Percentiles rank a stretch among this genome's conserved stretches.
Evolutionary conservation across 106 monocot genomes (phyloP).

Genomic region (Dendrobium huoshanense): DNA sequence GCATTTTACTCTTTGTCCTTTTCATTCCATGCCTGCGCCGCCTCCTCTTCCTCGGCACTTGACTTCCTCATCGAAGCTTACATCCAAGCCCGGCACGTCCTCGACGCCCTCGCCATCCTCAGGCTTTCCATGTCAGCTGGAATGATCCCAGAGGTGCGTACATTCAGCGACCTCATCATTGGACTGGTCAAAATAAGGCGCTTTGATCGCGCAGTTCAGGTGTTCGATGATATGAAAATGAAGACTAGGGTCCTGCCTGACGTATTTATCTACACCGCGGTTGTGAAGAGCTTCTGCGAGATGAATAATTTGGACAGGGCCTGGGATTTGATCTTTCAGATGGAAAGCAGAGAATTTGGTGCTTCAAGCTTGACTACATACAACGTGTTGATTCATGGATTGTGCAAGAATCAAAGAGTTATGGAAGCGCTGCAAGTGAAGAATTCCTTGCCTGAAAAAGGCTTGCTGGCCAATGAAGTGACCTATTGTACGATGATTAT

Average conservation of each 20-base stretch:
- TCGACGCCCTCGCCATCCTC: slow-evolving; percentile 38
- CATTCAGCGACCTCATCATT: slow-evolving; percentile 51
- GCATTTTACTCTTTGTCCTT: slow-evolving; percentile 10
- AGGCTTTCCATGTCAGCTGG: slow-evolving; percentile 6
- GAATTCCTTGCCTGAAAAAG: slow-evolving; percentile 36
- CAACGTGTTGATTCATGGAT: slow-evolving; percentile 77
- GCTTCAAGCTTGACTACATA: slow-evolving; percentile 44
- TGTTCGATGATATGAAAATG: slow-evolving; percentile 38
- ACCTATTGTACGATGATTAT: slow-evolving; percentile 70
- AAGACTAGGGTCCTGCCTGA: slow-evolving; percentile 24
- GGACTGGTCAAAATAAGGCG: slow-evolving; percentile 33
- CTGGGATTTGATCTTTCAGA: slow-evolving; percentile 27
- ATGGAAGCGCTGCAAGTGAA: slow-evolving; percentile 59
- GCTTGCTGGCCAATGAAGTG: slow-evolving; percentile 54
- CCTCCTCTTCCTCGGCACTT: slow-evolving; percentile 2
- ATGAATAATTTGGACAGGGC: slow-evolving; percentile 52
- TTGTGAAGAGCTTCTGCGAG: slow-evolving; percentile 62
- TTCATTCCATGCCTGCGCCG: slow-evolving; percentile 8
- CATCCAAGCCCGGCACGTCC: slow-evolving; percentile 9
- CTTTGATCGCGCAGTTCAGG: slow-evolving; percentile 39
- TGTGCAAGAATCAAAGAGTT: slow-evolving; percentile 56
- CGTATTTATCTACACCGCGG: slow-evolving; percentile 48
- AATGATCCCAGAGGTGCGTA: slow-evolving; percentile 27
- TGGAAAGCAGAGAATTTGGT: slow-evolving; percentile 31
- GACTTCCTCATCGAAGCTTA: slow-evolving; percentile 38